Base-by-base conservation (phyloP, 208 protist genomes). In the Eutreptiella sp. region DNA sequence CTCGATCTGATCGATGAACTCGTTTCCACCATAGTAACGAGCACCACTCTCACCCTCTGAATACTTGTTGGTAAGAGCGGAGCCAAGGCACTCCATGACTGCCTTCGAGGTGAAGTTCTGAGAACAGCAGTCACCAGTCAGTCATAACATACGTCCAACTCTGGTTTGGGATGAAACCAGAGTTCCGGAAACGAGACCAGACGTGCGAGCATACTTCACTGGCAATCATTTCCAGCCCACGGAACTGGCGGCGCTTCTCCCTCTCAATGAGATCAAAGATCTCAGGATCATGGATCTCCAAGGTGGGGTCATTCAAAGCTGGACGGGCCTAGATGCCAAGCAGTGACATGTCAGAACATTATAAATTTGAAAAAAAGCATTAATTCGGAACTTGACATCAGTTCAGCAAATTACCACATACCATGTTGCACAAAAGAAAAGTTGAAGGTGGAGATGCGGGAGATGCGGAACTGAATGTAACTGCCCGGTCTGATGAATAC, bases 41-140 rank as follows among this genome's bases (percentile, higher is more conserved):
- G 65, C 76, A 45, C 94, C 93, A 5, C 92, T 89, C 50, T 93
- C 80, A 35, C 97, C 97, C 76, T 99, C 97, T 16, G 96, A 94
- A 72, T 99, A 99, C 77, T 99, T 99, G 81, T 99, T 99, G 26
- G 96, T 99, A 27, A 99, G 75, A 45, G 77, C 79, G 16, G 93
- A 97, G 33, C 96, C 96, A 14, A 97, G 72, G 63, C 88, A 94
- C 58, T 99, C 95, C 41, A 98, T 79, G 7, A 99, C 96, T 29
- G 93, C 95, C 39, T 55, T 57, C 3, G 94, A 99, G 19, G 94
- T 97, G 54, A 99, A 97, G 80, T 99, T 99, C 87, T 98, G 79
- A 33, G 24, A 32, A 21, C 4, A 3, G 24, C n/a, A 3, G 32
- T 47, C 9, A 47, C n/a, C 35, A 4, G 38, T 4, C 28, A 35